A percentile compares a stretch with the other conserved stretches of the same genome.
Conservation (phyloP, 371 early-diverging fungal genomes). For the Synchytrium microbalum region DNA sequence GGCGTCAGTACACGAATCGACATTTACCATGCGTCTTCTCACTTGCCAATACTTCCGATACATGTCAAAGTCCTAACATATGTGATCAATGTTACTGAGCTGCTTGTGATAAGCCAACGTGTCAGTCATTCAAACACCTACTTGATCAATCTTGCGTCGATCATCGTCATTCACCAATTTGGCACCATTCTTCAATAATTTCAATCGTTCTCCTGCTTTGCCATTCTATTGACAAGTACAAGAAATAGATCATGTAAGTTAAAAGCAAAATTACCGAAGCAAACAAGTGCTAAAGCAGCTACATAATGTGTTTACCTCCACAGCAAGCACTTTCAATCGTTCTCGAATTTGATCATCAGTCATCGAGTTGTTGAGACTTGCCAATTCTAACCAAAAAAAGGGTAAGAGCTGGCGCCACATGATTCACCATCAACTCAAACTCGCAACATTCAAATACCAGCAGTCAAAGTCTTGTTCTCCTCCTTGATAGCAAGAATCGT, state of each 20-base stretch:
- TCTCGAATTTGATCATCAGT: not conserved
- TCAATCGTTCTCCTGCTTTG: conserved; percentile 14
- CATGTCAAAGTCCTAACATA: conserved; percentile 11
- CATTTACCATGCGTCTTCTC: conserved; percentile 29
- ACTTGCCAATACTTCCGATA: conserved; percentile 36
- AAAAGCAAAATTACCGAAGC: not conserved
- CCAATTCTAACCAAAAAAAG: conserved; percentile 16
- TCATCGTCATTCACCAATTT: conserved; percentile 21
- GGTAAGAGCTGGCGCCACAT: conserved; percentile 6
- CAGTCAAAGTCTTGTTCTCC: conserved; percentile 9
- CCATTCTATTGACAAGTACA: conserved; percentile 13
- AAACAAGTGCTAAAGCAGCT: too few relatives aligned
- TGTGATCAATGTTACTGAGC: not conserved
- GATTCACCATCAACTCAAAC: too few relatives aligned
- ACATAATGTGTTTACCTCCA: conserved; percentile 18
- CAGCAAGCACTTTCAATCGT: not conserved
- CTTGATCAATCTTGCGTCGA: conserved; percentile 10
- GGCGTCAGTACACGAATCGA: too few relatives aligned
- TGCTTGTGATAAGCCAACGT: not conserved
- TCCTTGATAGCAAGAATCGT: conserved; percentile 17
- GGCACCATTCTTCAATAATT: conserved; percentile 13
- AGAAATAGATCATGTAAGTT: not conserved
- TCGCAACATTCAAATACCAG: too few relatives aligned
- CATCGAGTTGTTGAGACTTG: conserved; percentile 1
- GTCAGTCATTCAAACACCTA: too few relatives aligned